A percentile compares a stretch with the other conserved stretches of the same genome.
Evolutionary conservation across 495 filamentous ascomycete species (phyloP).

Genomic region (Evernia prunastri): DNA sequence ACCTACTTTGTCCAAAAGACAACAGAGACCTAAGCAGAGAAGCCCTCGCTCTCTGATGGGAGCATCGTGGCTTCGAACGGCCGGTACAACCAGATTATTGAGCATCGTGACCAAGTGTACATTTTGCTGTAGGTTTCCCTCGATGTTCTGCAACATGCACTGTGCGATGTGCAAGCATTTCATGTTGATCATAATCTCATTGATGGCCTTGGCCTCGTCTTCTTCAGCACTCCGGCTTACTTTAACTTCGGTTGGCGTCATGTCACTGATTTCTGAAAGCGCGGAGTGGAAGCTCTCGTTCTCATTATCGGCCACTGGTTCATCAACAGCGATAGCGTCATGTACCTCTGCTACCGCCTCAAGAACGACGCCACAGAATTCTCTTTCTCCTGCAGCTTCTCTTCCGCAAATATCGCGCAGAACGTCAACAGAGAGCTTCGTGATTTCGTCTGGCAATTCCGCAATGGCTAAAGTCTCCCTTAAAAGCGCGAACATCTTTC

Average conservation of each 20-base stretch:
- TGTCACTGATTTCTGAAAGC: conserved; percentile 66
- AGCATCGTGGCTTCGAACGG: conserved; percentile 86
- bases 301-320: conserved; percentile 29
- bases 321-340: conserved; percentile 70
- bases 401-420: conserved; percentile 73
- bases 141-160: conserved; percentile 91
- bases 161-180: conserved; percentile 97
- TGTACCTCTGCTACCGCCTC: conserved; percentile 95
- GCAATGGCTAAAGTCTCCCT: conserved; percentile 77
- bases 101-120: conserved; percentile 86
- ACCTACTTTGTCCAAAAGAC: conserved; percentile 72
- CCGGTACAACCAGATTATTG: conserved; percentile 93
- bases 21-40: conserved; percentile 82
- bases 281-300: conserved; percentile 92
- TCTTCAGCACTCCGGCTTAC: conserved; percentile 55
- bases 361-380: conserved; percentile 87
- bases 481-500: conserved; percentile 89
- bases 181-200: conserved; percentile 92
- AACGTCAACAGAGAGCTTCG: conserved; percentile 78
- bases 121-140: conserved; percentile 78
- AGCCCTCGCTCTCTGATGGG: conserved; percentile 87
- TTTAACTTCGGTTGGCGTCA: conserved; percentile 45
- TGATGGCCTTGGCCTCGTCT: conserved; percentile 71
- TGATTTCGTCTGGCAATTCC: conserved; percentile 85
- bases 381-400: conserved; percentile 71